phyloP scores from a whole-genome alignment of 257 asterid species.

The Solanum sparsipilum region DNA sequence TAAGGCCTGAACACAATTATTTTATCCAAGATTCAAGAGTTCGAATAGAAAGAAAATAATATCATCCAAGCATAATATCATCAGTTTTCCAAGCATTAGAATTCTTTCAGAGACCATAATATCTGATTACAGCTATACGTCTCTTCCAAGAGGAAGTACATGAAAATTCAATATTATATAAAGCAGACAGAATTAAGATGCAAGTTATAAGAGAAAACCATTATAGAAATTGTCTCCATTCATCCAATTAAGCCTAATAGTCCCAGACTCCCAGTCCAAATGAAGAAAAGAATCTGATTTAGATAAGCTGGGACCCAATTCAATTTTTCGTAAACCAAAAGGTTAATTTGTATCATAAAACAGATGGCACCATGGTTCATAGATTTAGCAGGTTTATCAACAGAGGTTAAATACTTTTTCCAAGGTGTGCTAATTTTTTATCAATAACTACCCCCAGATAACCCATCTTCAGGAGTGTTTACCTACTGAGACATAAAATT shows the following conservation, averaged over 20 bases:
- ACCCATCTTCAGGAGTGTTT: neutral
- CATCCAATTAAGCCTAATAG: neutral
- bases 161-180: neutral
- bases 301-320: neutral
- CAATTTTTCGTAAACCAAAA: neutral
- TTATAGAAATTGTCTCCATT: neutral
- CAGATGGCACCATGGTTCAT: neutral
- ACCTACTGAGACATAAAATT: neutral
- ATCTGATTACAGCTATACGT: neutral
- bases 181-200: neutral
- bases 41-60: neutral
- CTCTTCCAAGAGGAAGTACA: neutral
- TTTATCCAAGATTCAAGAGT: neutral
- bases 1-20: neutral
- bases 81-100: neutral
- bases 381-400: neutral
- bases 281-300: neutral
- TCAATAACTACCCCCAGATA: neutral
- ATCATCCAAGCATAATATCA: neutral
- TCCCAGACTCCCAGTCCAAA: neutral
- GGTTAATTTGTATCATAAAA: neutral
- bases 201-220: neutral
- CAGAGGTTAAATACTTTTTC: neutral
- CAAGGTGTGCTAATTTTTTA: neutral
- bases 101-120: neutral